These are phyloP conservation scores for Podospora anserina DNA, from an alignment of 495 filamentous ascomycete species.

Conservation along the genomic window DNA sequence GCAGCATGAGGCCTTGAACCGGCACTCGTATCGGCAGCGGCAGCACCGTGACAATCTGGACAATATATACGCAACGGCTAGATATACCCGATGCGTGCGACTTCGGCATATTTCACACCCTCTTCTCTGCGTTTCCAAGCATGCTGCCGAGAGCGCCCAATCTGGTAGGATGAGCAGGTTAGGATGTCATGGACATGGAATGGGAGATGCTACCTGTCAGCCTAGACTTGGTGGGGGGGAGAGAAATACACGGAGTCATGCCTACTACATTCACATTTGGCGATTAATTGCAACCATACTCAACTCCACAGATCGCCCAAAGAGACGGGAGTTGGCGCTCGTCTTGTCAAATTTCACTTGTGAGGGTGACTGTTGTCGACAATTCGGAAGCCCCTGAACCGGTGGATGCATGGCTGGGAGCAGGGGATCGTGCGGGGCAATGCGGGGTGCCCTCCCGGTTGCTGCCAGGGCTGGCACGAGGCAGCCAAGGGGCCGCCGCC, in stretches of 20 bases:
- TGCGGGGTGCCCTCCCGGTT: slow-evolving; percentile 6
- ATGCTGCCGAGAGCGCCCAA: background rate
- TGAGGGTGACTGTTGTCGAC: background rate
- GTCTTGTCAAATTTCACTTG: background rate
- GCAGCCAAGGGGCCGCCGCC: background rate
- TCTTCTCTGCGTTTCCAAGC: background rate
- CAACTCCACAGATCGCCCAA: background rate
- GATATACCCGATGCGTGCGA: slow-evolving; percentile 7
- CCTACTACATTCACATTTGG: background rate
- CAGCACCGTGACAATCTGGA: slow-evolving; percentile 13
- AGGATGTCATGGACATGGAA: background rate
- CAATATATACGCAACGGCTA: slow-evolving; percentile 12
- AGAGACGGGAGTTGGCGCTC: background rate
- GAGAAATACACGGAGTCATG: background rate
- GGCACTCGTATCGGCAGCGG: slow-evolving; percentile 8
- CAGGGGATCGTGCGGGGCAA: slow-evolving; percentile 9
- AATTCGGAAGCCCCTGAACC: slow-evolving; percentile 1
- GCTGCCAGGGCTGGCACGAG: background rate
- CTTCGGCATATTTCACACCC: slow-evolving; percentile 15
- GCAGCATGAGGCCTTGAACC: background rate
- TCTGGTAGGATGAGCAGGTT: background rate
- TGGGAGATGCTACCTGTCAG: background rate
- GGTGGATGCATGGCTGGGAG: background rate
- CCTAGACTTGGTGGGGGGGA: background rate
- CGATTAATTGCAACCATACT: background rate